Percentiles rank a stretch among this genome's conserved stretches.
Conservation (phyloP, 257 asterid species). For the Primulina eburnea region DNA sequence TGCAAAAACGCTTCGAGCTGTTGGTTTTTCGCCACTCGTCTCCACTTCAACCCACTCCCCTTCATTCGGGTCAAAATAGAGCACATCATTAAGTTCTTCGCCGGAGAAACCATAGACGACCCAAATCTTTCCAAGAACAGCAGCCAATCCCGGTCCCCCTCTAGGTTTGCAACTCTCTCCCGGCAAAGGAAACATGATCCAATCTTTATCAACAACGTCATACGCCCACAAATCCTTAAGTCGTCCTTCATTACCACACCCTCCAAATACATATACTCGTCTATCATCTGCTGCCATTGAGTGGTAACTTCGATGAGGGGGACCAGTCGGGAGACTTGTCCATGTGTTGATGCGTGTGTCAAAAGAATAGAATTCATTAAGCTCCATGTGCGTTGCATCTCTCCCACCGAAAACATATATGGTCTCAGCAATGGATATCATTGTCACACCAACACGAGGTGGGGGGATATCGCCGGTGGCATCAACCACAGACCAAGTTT, state of each 20-base stretch:
- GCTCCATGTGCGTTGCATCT: constrained; percentile 74
- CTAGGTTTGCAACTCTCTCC: constrained; percentile 69
- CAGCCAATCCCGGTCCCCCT: constrained; percentile 79
- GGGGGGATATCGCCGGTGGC: constrained; percentile 73
- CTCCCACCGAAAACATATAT: constrained; percentile 82
- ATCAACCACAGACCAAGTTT: constrained; percentile 62
- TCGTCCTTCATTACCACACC: constrained; percentile 75
- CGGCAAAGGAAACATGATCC: constrained; percentile 56
- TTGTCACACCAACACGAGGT: constrained; percentile 86
- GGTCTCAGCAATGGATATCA: constrained; percentile 56
- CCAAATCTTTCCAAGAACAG: constrained; percentile 61
- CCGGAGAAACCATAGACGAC: constrained; percentile 92
- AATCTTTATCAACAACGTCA: constrained; percentile 44
- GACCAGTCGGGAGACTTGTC: constrained; percentile 58
- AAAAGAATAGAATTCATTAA: constrained; percentile 44
- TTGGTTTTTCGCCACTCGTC: constrained; percentile 75
- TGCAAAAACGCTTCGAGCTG: constrained; percentile 70
- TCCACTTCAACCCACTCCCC: constrained; percentile 64
- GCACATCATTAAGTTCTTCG: constrained; percentile 76
- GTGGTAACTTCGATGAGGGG: constrained; percentile 82
- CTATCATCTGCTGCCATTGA: constrained; percentile 66
- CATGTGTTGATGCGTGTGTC: constrained; percentile 59
- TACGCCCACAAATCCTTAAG: constrained; percentile 83
- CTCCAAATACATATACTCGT: constrained; percentile 68
- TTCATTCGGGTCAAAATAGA: constrained; percentile 46